phyloP scores from a whole-genome alignment of 1,284 basidiomycete genomes.

The Grifola frondosa region DNA sequence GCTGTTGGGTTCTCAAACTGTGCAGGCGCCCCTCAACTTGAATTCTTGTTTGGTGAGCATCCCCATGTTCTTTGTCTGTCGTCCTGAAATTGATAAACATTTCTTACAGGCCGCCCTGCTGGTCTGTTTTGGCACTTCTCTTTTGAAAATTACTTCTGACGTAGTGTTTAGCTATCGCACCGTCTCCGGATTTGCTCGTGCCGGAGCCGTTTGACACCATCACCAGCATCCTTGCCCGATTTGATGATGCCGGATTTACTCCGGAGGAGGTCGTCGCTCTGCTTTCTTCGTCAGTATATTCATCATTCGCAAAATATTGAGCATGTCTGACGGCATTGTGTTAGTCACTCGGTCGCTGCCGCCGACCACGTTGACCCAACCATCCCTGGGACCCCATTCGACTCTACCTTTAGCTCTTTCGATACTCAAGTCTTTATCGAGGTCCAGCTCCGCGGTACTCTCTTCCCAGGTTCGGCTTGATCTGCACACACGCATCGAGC shows the following conservation, averaged over 20 bases:
- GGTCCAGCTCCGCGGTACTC: slow-evolving; percentile 26
- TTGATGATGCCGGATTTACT: slow-evolving; percentile 28
- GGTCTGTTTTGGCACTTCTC: neutral
- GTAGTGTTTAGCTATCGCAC: slow-evolving; percentile 8
- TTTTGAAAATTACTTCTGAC: slow-evolving; percentile 5
- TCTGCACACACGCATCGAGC: neutral
- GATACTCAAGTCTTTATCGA: slow-evolving; percentile 31
- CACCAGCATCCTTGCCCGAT: slow-evolving; percentile 29
- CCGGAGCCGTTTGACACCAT: slow-evolving; percentile 33
- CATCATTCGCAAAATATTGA: neutral
- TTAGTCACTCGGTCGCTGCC: slow-evolving; percentile 26
- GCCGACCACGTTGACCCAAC: slow-evolving; percentile 27
- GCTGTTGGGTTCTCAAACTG: slow-evolving; percentile 28
- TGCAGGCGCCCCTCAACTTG: slow-evolving; percentile 25
- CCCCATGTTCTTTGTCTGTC: neutral
- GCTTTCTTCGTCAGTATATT: slow-evolving; percentile 26
- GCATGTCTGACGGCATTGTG: neutral
- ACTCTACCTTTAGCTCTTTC: slow-evolving; percentile 27
- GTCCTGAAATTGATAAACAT: neutral
- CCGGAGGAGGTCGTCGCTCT: slow-evolving; percentile 32
- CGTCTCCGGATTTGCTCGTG: slow-evolving; percentile 26
- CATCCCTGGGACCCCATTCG: slow-evolving; percentile 15
- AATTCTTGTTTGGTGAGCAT: slow-evolving; percentile 21
- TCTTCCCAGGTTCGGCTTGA: slow-evolving; percentile 30
- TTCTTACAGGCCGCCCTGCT: slow-evolving; percentile 1